Evolutionary conservation across 2,329 filamentous ascomycete species (phyloP).

Genomic region (Sclerotinia borealis): DNA sequence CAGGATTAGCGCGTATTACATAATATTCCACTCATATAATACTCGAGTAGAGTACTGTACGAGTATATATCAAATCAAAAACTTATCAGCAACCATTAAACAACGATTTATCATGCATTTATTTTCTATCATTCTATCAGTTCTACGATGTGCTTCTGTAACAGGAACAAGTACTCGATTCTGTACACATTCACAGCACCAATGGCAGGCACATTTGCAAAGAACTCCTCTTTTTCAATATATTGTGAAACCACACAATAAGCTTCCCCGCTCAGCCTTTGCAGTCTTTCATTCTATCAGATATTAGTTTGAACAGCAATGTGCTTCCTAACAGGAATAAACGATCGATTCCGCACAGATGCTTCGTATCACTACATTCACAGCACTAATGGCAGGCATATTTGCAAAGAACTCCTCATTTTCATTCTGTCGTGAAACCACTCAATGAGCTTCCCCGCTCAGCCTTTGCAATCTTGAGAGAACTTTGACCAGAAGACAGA

Average conservation of each 20-base stretch:
- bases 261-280: background rate
- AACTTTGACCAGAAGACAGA: background rate
- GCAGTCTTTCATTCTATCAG: background rate
- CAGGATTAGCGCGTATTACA: background rate
- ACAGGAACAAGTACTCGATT: no score
- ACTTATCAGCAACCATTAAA: no score
- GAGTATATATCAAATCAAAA: no score
- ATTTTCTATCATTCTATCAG: background rate
- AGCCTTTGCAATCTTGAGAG: background rate
- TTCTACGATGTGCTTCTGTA: background rate
- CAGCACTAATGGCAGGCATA: background rate
- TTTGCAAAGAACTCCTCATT: background rate
- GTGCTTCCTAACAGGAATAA: background rate
- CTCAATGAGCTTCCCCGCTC: no score
- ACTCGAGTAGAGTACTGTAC: no score
- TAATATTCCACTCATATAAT: background rate
- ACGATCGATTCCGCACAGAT: background rate
- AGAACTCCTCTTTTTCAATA: background rate
- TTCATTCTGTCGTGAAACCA: background rate
- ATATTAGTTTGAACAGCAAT: background rate
- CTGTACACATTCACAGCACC: background rate
- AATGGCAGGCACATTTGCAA: background rate
- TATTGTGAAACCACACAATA: background rate
- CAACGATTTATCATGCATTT: no score
- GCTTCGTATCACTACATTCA: background rate